These are phyloP conservation scores for Breynia disticha DNA, from an alignment of 441 rosid species.

Conservation along the genomic window DNA sequence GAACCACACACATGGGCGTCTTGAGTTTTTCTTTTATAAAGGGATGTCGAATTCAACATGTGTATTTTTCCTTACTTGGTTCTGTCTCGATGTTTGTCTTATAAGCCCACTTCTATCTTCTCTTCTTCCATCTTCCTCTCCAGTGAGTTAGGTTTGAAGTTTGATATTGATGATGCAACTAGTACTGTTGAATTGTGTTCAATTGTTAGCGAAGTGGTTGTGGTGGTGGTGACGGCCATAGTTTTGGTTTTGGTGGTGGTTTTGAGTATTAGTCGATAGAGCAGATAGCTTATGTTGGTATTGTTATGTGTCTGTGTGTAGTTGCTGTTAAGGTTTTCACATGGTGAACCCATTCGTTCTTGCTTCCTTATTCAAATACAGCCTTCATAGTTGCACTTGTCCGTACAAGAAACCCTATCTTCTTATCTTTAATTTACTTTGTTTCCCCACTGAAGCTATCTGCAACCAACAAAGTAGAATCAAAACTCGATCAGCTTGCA, in stretches of 20 bases:
- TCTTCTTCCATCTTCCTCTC: no score
- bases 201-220: no score
- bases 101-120: no score
- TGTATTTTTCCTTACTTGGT: not conserved
- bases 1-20: slow-evolving; percentile 18
- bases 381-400: slow-evolving; percentile 36
- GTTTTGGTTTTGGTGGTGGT: not conserved
- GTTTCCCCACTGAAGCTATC: slow-evolving; percentile 20
- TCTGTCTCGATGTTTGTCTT: not conserved
- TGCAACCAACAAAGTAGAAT: slow-evolving; percentile 13
- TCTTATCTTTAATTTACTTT: not conserved
- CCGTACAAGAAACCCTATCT: slow-evolving; percentile 44
- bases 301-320: slow-evolving; percentile 2
- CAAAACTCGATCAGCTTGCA: slow-evolving; percentile 11
- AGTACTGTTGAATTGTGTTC: no score
- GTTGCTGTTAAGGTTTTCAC: slow-evolving; percentile 25
- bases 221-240: no score
- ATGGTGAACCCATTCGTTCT: slow-evolving; percentile 36
- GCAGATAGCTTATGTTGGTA: slow-evolving; percentile 54
- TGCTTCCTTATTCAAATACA: slow-evolving; percentile 57
- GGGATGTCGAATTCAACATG: slow-evolving; percentile 10
- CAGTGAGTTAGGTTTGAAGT: no score
- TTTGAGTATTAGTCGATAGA: slow-evolving; percentile 14
- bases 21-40: slow-evolving; percentile 3
- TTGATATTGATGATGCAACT: no score